These are phyloP conservation scores for Geotrichum armillariae DNA, from an alignment of 1,139 yeast genomes.

Conservation along the genomic window DNA sequence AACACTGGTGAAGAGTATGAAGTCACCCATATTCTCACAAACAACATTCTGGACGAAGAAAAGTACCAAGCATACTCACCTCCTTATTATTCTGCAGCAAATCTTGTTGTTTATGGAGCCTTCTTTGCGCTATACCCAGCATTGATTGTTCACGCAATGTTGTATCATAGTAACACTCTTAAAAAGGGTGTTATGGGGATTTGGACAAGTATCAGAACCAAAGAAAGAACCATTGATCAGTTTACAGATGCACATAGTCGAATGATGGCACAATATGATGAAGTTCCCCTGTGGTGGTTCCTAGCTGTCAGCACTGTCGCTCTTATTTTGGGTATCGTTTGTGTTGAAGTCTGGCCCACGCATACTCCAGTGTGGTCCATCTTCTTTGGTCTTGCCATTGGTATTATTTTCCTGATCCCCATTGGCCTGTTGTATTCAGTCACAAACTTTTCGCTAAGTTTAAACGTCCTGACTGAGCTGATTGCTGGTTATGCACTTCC, in stretches of 20 bases:
- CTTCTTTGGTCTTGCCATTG: constrained; percentile 55
- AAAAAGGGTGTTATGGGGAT: constrained; percentile 33
- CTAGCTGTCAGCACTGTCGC: constrained; percentile 49
- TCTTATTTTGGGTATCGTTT: constrained; percentile 50
- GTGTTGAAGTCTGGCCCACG: constrained; percentile 37
- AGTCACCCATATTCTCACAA: constrained; percentile 44
- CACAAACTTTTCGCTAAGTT: constrained; percentile 52
- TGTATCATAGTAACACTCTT: constrained; percentile 29
- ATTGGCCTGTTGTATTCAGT: constrained; percentile 45
- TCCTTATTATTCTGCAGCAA: constrained; percentile 61
- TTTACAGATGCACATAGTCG: constrained; percentile 55
- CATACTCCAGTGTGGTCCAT: constrained; percentile 52
- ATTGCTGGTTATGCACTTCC: constrained; percentile 64
- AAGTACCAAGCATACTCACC: constrained; percentile 44
- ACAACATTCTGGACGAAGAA: constrained; percentile 34
- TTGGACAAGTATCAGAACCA: constrained; percentile 19
- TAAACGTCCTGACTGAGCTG: constrained; percentile 60
- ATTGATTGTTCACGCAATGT: constrained; percentile 47
- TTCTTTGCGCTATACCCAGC: constrained; percentile 61
- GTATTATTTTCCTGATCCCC: constrained; percentile 52
- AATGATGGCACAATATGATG: constrained; percentile 56
- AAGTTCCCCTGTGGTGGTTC: constrained; percentile 66
- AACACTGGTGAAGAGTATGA: constrained; percentile 49
- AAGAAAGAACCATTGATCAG: constrained; percentile 35
- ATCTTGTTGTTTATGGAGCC: constrained; percentile 55